Evolutionary conservation across 2,329 filamentous ascomycete species (phyloP).

Genomic region (Neopestalotiopsis sp.): DNA sequence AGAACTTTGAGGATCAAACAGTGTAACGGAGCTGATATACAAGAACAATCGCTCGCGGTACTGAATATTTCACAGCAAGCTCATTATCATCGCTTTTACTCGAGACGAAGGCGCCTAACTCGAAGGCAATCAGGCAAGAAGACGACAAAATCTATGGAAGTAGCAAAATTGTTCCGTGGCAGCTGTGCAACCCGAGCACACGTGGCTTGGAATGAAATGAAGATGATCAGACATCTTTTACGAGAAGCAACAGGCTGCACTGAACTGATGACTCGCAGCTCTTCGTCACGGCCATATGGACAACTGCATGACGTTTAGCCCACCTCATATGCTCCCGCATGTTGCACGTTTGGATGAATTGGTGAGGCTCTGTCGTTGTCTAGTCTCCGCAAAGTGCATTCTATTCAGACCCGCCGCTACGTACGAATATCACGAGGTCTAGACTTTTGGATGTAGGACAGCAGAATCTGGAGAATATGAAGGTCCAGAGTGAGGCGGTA

Average conservation of each 20-base stretch:
- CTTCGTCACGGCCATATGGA: background rate
- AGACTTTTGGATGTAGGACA: background rate
- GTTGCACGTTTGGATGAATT: background rate
- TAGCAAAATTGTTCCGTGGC: slow-evolving; percentile 1
- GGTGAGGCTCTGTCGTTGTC: background rate
- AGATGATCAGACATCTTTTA: background rate
- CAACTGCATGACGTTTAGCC: background rate
- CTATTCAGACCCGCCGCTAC: background rate
- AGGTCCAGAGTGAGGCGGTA: background rate
- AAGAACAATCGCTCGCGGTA: background rate
- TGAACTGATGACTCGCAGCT: background rate
- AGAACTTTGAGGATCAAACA: background rate
- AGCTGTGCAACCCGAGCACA: background rate
- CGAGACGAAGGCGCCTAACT: background rate
- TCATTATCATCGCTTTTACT: background rate
- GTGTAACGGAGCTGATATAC: background rate
- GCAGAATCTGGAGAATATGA: background rate
- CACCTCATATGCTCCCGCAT: background rate
- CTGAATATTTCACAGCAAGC: background rate
- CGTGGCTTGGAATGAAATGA: background rate
- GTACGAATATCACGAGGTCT: background rate
- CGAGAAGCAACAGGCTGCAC: background rate
- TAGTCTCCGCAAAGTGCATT: background rate
- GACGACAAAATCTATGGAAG: background rate
- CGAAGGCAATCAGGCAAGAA: background rate